Conservation (phyloP, 805 yeast species). For the Kluyveromyces siamensis region DNA sequence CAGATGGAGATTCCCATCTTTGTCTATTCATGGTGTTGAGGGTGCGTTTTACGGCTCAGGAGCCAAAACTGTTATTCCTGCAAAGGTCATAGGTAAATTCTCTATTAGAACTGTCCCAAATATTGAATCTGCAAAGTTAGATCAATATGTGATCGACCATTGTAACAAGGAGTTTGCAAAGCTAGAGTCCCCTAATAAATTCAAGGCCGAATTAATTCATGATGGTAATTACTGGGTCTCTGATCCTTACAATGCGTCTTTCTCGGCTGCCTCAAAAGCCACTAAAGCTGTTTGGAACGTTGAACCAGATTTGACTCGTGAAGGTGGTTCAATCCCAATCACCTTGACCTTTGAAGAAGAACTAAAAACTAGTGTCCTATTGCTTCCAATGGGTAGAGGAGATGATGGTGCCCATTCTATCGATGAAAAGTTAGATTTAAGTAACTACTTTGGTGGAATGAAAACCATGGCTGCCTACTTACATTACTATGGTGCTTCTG, state of each 20-base stretch:
- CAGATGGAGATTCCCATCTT: conserved; percentile 97
- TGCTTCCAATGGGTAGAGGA: conserved; percentile 97
- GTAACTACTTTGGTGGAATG: conserved; percentile 87
- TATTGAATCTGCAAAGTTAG: conserved; percentile 72
- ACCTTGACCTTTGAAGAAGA: conserved; percentile 87
- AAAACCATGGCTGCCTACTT: conserved; percentile 90
- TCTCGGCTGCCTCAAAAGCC: conserved; percentile 90
- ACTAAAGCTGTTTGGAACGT: conserved; percentile 91
- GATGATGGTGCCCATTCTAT: conserved; percentile 99
- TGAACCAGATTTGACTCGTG: conserved; percentile 95
- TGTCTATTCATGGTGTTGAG: conserved; percentile 93
- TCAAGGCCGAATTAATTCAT: conserved; percentile 70
- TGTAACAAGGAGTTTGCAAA: conserved; percentile 56
- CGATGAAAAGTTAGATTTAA: conserved; percentile 84
- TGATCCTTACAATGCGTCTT: conserved; percentile 85
- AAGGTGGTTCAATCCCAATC: conserved; percentile 98
- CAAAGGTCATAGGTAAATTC: conserved; percentile 88
- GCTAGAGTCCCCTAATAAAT: conserved; percentile 68
- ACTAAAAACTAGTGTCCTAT: conserved; percentile 73
- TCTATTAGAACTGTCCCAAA: conserved; percentile 96
- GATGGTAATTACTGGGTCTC: conserved; percentile 96
- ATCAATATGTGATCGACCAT: conserved; percentile 65
- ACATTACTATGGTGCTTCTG: conserved; percentile 61
- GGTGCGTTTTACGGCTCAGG: conserved; percentile 95
- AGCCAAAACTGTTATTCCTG: conserved; percentile 97